Evolutionary conservation across 2,329 filamentous ascomycete species (phyloP).

Genomic region (Aspergillus cejpii): DNA sequence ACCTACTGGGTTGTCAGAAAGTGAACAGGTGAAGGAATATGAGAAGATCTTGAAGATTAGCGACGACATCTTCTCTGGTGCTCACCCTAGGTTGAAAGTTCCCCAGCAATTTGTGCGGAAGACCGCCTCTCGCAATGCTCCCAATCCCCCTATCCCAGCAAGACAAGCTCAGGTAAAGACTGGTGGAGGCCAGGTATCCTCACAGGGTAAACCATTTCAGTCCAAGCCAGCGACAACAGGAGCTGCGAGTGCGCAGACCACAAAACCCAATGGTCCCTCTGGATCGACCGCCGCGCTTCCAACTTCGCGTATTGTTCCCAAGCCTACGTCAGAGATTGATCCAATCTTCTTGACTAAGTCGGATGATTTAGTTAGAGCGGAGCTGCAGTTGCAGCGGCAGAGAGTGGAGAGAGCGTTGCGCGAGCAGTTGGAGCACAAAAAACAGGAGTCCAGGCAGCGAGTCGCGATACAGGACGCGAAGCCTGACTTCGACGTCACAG

Average conservation of each 20-base stretch:
- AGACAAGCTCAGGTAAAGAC: constrained; percentile 27
- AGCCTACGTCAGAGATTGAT: constrained; percentile 63
- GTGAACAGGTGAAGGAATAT: constrained; percentile 61
- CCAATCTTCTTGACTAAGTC: constrained; percentile 82
- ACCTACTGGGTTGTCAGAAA: constrained; percentile 31
- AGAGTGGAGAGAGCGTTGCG: constrained; percentile 69
- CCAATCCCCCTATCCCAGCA: constrained; percentile 24
- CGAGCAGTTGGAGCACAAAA: constrained; percentile 67
- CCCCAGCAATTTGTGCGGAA: constrained; percentile 48
- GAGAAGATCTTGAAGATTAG: constrained; percentile 73
- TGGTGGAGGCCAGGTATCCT: constrained; percentile 14
- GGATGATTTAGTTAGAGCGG: constrained; percentile 73
- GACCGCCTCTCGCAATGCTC: constrained; percentile 29
- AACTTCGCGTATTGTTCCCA: constrained; percentile 38
- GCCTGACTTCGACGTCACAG: constrained; percentile 62
- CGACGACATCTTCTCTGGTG: constrained; percentile 73
- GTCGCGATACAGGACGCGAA: constrained; percentile 48
- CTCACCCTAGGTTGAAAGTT: constrained; percentile 53
- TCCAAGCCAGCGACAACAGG: constrained; percentile 16
- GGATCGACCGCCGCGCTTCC: constrained; percentile 18
- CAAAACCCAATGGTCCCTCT: constrained; percentile 18
- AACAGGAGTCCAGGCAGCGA: constrained; percentile 44
- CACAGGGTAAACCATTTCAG: constrained; percentile 12
- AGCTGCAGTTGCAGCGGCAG: constrained; percentile 71
- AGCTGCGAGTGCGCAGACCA: constrained; percentile 16